These are phyloP conservation scores for Pelargonium australe DNA, from an alignment of 441 rosid genomes.

Conservation along the genomic window DNA sequence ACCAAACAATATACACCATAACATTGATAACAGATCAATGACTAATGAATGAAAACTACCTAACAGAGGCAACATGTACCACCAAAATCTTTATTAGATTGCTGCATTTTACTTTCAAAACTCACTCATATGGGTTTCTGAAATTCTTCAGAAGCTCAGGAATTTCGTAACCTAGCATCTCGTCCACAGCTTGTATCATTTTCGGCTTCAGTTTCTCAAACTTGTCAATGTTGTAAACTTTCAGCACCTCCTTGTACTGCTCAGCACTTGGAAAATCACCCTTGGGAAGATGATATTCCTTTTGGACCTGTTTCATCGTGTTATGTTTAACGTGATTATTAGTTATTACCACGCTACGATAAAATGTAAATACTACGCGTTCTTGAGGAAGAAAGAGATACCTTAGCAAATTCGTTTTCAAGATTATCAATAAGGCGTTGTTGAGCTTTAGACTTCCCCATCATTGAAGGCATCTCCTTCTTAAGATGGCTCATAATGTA, in stretches of 20 bases:
- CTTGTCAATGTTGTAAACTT: constrained; percentile 71
- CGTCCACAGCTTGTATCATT: constrained; percentile 82
- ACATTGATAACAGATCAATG: too few relatives aligned
- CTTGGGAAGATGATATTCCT: constrained; percentile 71
- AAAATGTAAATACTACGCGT: background rate
- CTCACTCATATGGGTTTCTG: constrained; percentile 60
- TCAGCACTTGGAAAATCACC: constrained; percentile 88
- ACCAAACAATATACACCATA: too few relatives aligned
- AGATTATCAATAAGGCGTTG: constrained; percentile 72
- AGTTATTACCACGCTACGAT: background rate
- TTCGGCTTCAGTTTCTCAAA: constrained; percentile 87
- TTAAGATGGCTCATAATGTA: constrained; percentile 79
- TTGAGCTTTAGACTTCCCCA: constrained; percentile 90
- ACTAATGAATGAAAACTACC: too few relatives aligned
- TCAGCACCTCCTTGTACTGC: constrained; percentile 60
- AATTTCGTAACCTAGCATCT: constrained; percentile 87
- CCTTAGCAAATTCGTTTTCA: constrained; percentile 73
- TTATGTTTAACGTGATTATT: background rate
- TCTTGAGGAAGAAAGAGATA: constrained; percentile 14
- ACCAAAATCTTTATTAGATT: constrained; percentile 15
- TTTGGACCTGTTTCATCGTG: constrained; percentile 51
- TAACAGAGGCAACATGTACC: too few relatives aligned
- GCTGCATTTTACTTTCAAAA: too few relatives aligned
- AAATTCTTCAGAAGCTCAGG: constrained; percentile 76
- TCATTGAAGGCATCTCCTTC: constrained; percentile 90